These are phyloP conservation scores for Scheffersomyces stambukii DNA, from an alignment of 1,139 yeast species.

Conservation along the genomic window DNA sequence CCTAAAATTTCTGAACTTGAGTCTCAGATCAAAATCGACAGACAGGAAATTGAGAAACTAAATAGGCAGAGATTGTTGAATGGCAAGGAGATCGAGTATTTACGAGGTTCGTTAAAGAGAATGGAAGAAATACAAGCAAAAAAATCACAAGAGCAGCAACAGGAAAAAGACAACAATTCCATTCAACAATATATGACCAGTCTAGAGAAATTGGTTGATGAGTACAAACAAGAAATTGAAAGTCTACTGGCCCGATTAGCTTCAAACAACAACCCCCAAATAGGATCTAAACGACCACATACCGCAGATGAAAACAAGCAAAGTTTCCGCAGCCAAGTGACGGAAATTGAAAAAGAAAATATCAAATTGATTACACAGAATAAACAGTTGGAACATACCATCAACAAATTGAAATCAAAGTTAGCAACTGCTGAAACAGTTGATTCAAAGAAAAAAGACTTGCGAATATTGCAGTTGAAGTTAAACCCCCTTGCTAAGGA, in stretches of 20 bases:
- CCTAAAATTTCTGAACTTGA: constrained; percentile 15
- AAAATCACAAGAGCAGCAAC: constrained; percentile 14
- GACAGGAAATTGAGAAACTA: constrained; percentile 34
- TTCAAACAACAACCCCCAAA: constrained; percentile 14
- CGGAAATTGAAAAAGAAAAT: constrained; percentile 39
- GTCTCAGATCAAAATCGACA: constrained; percentile 13
- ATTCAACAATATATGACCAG: constrained; percentile 36
- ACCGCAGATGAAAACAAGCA: constrained; percentile 12
- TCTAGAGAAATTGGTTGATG: constrained; percentile 51
- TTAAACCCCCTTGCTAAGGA: constrained; percentile 66
- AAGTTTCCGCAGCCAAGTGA: constrained; percentile 23
- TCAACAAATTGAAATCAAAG: constrained; percentile 28
- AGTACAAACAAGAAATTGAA: constrained; percentile 52
- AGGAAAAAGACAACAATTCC: constrained; percentile 14
- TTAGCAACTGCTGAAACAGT: constrained; percentile 24
- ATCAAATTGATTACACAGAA: constrained; percentile 35
- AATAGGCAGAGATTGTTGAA: constrained; percentile 54
- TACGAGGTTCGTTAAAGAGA: constrained; percentile 43
- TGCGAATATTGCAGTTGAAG: constrained; percentile 58
- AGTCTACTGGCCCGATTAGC: constrained; percentile 29
- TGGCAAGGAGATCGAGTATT: constrained; percentile 57
- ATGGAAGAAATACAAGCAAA: constrained; percentile 25
- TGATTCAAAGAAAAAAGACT: constrained; percentile 28
- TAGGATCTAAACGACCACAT: constrained; percentile 24
- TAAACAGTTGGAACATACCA: constrained; percentile 26